Percentiles rank a stretch among this genome's conserved stretches.
These are phyloP conservation scores for Cryptosporidium meleagridis DNA, from an alignment of 169 alveolate genomes.

Conservation along the genomic window DNA sequence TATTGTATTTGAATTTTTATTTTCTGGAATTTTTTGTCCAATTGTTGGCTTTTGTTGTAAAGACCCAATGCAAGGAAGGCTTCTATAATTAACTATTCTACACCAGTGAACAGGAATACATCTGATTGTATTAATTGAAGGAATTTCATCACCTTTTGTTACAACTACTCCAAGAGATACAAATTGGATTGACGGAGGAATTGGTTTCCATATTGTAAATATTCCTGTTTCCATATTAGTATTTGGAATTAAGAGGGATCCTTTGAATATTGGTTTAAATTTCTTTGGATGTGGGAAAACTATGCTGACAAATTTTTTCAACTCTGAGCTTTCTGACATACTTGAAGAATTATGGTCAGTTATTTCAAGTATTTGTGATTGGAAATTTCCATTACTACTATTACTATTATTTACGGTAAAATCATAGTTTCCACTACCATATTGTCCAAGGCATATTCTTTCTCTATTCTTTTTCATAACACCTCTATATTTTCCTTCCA, in stretches of 20 bases:
- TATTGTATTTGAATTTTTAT: neutral
- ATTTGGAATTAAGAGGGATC: conserved; percentile 34
- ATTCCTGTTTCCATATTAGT: conserved; percentile 20
- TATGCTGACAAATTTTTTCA: conserved; percentile 37
- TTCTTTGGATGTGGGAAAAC: conserved; percentile 51
- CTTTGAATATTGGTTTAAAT: conserved; percentile 53
- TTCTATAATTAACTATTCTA: conserved; percentile 27
- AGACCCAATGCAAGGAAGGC: conserved; percentile 36
- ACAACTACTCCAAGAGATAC: conserved; percentile 34
- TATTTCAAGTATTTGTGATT: conserved; percentile 33
- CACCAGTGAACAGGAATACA: conserved; percentile 70
- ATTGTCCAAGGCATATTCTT: conserved; percentile 46
- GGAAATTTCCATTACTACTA: neutral
- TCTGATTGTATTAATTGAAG: conserved; percentile 7
- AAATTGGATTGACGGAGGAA: conserved; percentile 42
- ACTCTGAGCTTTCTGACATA: conserved; percentile 60
- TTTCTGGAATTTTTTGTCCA: neutral
- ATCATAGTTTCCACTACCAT: conserved; percentile 5
- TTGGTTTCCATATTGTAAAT: conserved; percentile 64
- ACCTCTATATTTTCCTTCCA: conserved; percentile 69
- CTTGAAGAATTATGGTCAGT: conserved; percentile 59
- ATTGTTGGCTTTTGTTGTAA: neutral
- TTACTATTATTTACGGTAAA: neutral
- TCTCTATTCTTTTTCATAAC: conserved; percentile 64
- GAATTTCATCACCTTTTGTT: conserved; percentile 42